phyloP scores from a whole-genome alignment of 192 early-diverging fungal genomes.

The Podila horticola region DNA sequence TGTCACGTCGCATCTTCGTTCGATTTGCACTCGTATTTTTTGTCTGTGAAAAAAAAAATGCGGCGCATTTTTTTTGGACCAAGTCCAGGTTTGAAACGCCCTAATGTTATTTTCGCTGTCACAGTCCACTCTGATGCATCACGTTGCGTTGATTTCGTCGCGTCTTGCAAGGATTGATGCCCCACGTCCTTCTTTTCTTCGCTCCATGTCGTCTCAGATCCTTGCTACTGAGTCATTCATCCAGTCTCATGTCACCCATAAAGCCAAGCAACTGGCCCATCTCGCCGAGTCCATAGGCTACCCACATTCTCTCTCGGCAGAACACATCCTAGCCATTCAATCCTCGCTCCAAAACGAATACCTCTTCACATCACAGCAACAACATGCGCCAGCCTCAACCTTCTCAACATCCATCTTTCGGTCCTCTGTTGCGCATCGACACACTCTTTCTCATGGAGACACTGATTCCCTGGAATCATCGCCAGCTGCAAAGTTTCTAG shows the following conservation, averaged over 20 bases:
- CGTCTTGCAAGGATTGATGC: too few relatives aligned
- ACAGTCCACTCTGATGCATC: too few relatives aligned
- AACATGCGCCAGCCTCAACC: not conserved
- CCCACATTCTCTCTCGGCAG: conserved; percentile 18
- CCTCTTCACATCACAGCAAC: not conserved
- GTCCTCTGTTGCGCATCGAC: not conserved
- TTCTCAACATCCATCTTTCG: not conserved
- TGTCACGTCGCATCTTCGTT: too few relatives aligned
- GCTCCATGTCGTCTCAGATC: too few relatives aligned
- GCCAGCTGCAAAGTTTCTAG: conserved; percentile 11
- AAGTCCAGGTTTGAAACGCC: too few relatives aligned
- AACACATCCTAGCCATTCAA: conserved; percentile 1
- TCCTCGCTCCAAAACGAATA: conserved; percentile 2
- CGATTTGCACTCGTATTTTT: too few relatives aligned
- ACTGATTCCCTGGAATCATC: not conserved
- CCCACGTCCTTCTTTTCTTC: too few relatives aligned
- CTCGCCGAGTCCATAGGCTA: conserved; percentile 22
- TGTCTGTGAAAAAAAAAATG: too few relatives aligned
- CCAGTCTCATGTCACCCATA: conserved; percentile 2
- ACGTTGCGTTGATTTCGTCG: too few relatives aligned
- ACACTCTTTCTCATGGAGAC: not conserved
- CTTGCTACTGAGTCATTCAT: not conserved
- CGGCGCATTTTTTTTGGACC: too few relatives aligned
- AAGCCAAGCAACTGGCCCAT: conserved; percentile 5
- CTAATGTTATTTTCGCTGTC: too few relatives aligned